A percentile compares a stretch with the other conserved stretches of the same genome.
phyloP scores from a whole-genome alignment of 306 rosid genomes.

The Acmispon strigosus region DNA sequence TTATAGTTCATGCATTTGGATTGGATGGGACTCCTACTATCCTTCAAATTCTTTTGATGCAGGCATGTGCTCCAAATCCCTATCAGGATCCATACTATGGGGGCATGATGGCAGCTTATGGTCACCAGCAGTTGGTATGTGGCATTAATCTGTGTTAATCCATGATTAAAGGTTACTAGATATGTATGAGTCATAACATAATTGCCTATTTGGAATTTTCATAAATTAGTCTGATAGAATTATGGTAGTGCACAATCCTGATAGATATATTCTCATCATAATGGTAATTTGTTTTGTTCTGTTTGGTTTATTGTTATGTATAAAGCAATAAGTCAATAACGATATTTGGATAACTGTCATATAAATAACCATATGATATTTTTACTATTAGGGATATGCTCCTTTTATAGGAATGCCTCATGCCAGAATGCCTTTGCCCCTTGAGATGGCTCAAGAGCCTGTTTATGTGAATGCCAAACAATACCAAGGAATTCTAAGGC shows the following conservation, averaged over 20 bases:
- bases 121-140: slow-evolving; percentile 78
- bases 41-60: slow-evolving; percentile 40
- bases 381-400: slow-evolving; percentile 62
- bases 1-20: slow-evolving; percentile 22
- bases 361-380: slow-evolving; percentile 8
- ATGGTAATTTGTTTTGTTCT: background rate
- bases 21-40: slow-evolving; percentile 21
- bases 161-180: background rate
- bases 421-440: slow-evolving; percentile 94
- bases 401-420: slow-evolving; percentile 88
- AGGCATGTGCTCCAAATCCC: slow-evolving; percentile 90
- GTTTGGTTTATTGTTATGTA: background rate
- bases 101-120: slow-evolving; percentile 87
- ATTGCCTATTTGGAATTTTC: background rate
- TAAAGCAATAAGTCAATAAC: background rate
- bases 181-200: background rate
- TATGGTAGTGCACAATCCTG: background rate
- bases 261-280: background rate
- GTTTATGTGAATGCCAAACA: slow-evolving; percentile 97
- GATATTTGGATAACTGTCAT: background rate
- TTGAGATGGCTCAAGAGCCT: slow-evolving; percentile 96
- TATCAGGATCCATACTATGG: slow-evolving; percentile 82
- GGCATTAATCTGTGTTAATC: background rate
- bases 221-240: background rate
- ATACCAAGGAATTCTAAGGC: slow-evolving; percentile 92